These are phyloP conservation scores for Chaetomium cochliodes DNA, from an alignment of 495 filamentous ascomycete genomes.

Conservation along the genomic window DNA sequence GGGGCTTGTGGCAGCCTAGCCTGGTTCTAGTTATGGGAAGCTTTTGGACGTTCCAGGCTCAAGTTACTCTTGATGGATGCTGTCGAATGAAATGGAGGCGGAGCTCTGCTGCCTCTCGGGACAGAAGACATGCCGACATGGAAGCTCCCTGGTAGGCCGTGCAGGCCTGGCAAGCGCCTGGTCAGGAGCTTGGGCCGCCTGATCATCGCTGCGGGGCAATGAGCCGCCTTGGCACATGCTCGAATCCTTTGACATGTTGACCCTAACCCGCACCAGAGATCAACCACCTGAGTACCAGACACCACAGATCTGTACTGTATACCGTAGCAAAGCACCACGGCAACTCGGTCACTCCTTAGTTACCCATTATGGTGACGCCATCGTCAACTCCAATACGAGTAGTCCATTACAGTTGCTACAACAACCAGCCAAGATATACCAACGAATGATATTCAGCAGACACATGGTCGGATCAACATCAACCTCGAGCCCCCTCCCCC, in stretches of 20 bases:
- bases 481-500: constrained; percentile 11
- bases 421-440: not conserved
- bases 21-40: not conserved
- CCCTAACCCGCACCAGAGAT: too few relatives aligned
- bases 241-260: not conserved
- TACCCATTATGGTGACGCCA: not conserved
- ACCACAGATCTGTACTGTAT: too few relatives aligned
- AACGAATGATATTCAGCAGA: not conserved
- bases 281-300: too few relatives aligned
- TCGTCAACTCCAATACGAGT: not conserved
- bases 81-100: not conserved
- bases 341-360: too few relatives aligned
- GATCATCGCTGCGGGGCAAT: constrained; percentile 27
- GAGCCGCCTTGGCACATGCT: not conserved
- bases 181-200: not conserved
- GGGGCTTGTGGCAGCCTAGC: constrained; percentile 5
- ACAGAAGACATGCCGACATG: not conserved
- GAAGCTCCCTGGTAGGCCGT: not conserved
- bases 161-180: not conserved
- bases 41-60: not conserved
- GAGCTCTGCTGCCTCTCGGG: not conserved
- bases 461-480: constrained; percentile 15
- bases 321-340: too few relatives aligned
- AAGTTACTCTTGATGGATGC: not conserved
- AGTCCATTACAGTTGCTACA: not conserved